These are phyloP conservation scores for Crotalaria pallida DNA, from an alignment of 306 rosid genomes.

Conservation along the genomic window DNA sequence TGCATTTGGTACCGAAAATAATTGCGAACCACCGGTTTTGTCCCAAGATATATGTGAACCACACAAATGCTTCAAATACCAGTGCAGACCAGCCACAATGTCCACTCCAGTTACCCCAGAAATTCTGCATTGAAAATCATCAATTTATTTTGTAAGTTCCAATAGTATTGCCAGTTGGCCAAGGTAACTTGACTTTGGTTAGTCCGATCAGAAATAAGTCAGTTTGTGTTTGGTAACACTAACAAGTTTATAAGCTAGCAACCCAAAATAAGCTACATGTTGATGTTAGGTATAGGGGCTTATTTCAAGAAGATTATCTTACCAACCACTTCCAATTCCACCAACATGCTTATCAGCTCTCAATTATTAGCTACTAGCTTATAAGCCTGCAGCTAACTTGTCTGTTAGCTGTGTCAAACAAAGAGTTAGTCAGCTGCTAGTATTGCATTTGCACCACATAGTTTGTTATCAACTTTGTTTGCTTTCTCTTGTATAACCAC, in stretches of 20 bases:
- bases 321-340: too few species aligned
- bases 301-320: too few species aligned
- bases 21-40: slow-evolving; percentile 79
- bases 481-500: neutral
- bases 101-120: slow-evolving; percentile 80
- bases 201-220: neutral
- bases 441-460: neutral
- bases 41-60: slow-evolving; percentile 89
- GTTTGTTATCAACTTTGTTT: neutral
- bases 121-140: slow-evolving; percentile 41
- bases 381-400: too few species aligned
- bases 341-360: too few species aligned
- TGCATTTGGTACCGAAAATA: slow-evolving; percentile 51
- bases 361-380: too few species aligned
- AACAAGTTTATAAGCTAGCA: too few species aligned
- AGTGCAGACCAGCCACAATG: slow-evolving; percentile 69
- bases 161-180: neutral
- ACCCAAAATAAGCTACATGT: too few species aligned
- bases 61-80: slow-evolving; percentile 77
- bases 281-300: too few species aligned
- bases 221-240: too few species aligned
- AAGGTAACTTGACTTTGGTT: neutral
- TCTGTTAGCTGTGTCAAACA: too few species aligned
- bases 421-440: neutral
- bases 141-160: neutral